Percentiles rank a stretch among this genome's conserved stretches.
These are phyloP conservation scores for Crithidia fasciculata DNA, from an alignment of 208 protist genomes.

Conservation along the genomic window DNA sequence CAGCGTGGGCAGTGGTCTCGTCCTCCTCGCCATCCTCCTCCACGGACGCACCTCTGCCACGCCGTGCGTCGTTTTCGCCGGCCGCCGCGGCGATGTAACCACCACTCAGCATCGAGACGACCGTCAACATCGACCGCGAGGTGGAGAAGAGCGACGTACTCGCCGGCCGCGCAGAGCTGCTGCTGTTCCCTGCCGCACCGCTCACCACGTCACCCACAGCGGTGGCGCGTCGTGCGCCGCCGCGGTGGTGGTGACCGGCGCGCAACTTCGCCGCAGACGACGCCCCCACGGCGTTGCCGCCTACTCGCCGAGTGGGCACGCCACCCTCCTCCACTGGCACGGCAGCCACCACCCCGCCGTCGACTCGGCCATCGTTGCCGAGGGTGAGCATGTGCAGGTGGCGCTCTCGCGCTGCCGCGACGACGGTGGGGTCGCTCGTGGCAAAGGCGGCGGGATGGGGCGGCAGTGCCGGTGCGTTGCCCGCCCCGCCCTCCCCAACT, in stretches of 20 bases:
- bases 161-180: background rate
- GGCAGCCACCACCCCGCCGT: constrained; percentile 45
- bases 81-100: constrained; percentile 1
- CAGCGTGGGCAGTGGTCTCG: background rate
- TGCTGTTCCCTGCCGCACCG: background rate
- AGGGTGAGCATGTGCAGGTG: constrained; percentile 66
- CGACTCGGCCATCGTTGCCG: constrained; percentile 70
- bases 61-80: background rate
- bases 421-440: constrained; percentile 14
- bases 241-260: background rate
- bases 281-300: background rate
- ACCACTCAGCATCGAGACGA: constrained; percentile 16
- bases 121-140: constrained; percentile 17
- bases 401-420: constrained; percentile 39
- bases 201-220: background rate
- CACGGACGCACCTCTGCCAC: background rate
- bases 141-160: constrained; percentile 16
- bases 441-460: constrained; percentile 20
- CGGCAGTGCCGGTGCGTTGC: background rate
- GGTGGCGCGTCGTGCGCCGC: constrained; percentile 6
- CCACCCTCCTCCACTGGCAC: constrained; percentile 75
- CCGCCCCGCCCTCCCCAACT: background rate
- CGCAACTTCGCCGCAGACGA: background rate
- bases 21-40: background rate
- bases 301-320: constrained; percentile 12